Evolutionary conservation across 2,329 filamentous ascomycete genomes (phyloP), one percentile per base, ranked within the genome.

Genomic region (Colletotrichum endophyticum): DNA sequence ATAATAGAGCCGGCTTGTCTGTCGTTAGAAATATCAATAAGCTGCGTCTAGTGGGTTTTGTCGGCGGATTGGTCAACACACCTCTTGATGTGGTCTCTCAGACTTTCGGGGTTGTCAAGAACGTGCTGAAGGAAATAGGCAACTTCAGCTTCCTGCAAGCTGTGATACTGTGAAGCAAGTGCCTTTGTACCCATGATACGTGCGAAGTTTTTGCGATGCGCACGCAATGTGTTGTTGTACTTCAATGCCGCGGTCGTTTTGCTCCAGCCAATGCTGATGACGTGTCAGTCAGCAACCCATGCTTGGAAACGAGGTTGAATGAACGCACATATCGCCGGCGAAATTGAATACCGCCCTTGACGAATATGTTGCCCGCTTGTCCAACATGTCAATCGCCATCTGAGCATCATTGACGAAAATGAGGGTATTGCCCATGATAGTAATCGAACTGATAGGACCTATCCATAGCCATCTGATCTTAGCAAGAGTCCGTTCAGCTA

Each of bases 121-220:
- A 63, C 16, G 59, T 63, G 59, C 12, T 32, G 59, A 22, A 63
- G 59, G n/a, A 63, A 63, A 1, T n/a, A 88, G 74, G 1, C 82
- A 78, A 8, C 84, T 78, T 1, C 86, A 87, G 0, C 84, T 80
- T 3, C 86, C 79, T 34, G 87, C 79, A 1, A 87, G 77, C 2
- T 84, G 84, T 87, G 80, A 73, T 87, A 89, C n/a, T 85, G 84
- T 2, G 84, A 74, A 1, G 86, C 83, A 0, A 82, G 78, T 0
- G 78, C 73, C 36, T 86, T 86, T 0, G 87, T 85, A 1, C 89
- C 89, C 11, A 91, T 81, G 15, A 86, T 83, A 25, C 84, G 83
- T n/a, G 83, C 82, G 39, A 88, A 83, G 16, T 86, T 83, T 79
- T 87, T 90, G 9, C 89, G 87, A 68, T 49, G 63, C 7, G 39